These are phyloP conservation scores for Zygosaccharomyces pseudorouxii DNA, from an alignment of 805 yeast genomes.

Conservation along the genomic window DNA sequence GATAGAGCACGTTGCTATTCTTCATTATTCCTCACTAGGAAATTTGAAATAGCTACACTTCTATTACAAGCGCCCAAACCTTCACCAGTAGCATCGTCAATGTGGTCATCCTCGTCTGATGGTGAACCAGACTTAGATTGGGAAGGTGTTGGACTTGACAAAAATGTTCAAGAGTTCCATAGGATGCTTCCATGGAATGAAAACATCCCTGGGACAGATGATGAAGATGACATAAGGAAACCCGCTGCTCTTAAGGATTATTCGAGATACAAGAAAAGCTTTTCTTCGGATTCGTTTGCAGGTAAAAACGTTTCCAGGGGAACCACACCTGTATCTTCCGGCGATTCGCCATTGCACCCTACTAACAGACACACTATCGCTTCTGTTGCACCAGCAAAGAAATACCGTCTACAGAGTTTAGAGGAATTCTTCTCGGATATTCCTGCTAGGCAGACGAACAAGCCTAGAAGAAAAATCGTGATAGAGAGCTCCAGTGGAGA, in stretches of 20 bases:
- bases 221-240: conserved; percentile 35
- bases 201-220: conserved; percentile 8
- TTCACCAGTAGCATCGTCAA: conserved; percentile 38
- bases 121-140: background rate
- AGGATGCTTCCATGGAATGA: conserved; percentile 23
- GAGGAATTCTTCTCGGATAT: conserved; percentile 77
- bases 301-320: conserved; percentile 4
- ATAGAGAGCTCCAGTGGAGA: conserved; percentile 26
- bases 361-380: conserved; percentile 8
- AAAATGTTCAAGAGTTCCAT: conserved; percentile 9
- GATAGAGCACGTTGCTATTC: conserved; percentile 77
- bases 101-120: background rate
- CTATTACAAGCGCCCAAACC: conserved; percentile 77
- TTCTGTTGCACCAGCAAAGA: conserved; percentile 31
- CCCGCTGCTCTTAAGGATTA: conserved; percentile 41
- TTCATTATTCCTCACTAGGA: conserved; percentile 50
- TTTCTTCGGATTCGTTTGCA: conserved; percentile 28
- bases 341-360: conserved; percentile 1
- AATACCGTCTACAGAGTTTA: conserved; percentile 64
- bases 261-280: conserved; percentile 33
- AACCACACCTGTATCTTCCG: conserved; percentile 11
- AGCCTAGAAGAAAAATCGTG: conserved; percentile 14
- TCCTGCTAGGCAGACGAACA: conserved; percentile 22
- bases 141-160: conserved; percentile 9
- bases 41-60: conserved; percentile 60